A percentile compares a stretch with the other conserved stretches of the same genome.
These are phyloP conservation scores for Durio zibethinus DNA, from an alignment of 345 rosid genomes.

Conservation along the genomic window DNA sequence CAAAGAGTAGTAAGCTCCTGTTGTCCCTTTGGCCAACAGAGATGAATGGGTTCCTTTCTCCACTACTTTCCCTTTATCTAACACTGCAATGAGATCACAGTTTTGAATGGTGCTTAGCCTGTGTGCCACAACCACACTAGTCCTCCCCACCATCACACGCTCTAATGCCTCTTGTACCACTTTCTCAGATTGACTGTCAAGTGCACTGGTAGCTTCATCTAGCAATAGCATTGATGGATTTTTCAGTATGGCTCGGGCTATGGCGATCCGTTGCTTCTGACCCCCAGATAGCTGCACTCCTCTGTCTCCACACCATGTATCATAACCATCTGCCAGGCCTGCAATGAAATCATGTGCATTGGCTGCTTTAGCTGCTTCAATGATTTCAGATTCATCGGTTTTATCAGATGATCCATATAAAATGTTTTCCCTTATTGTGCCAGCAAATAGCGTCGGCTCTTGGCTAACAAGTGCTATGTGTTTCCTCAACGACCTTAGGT, in stretches of 20 bases:
- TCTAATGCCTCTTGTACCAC: background rate
- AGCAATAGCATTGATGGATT: conserved; percentile 32
- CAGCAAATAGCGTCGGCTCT: background rate
- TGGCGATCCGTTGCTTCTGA: conserved; percentile 41
- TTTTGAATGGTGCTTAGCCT: conserved; percentile 42
- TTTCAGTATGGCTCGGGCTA: conserved; percentile 40
- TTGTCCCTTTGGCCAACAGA: conserved; percentile 42
- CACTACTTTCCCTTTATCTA: conserved; percentile 44
- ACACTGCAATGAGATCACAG: conserved; percentile 51
- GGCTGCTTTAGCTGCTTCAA: conserved; percentile 40
- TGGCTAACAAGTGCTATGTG: background rate
- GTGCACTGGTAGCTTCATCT: conserved; percentile 40
- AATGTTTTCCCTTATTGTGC: conserved; percentile 28
- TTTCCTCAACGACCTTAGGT: background rate
- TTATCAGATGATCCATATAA: conserved; percentile 27
- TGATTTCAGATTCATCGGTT: conserved; percentile 28
- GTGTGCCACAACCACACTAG: background rate
- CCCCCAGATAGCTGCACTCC: conserved; percentile 35
- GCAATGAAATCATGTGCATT: conserved; percentile 44
- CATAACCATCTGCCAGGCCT: conserved; percentile 22
- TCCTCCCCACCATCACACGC: background rate
- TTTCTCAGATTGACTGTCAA: conserved; percentile 37
- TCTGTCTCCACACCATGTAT: conserved; percentile 24
- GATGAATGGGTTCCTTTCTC: conserved; percentile 32
- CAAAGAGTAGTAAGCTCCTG: conserved; percentile 53